These are phyloP conservation scores for Penicillium sp. DNA, from an alignment of 2,329 filamentous ascomycete genomes.

Conservation along the genomic window DNA sequence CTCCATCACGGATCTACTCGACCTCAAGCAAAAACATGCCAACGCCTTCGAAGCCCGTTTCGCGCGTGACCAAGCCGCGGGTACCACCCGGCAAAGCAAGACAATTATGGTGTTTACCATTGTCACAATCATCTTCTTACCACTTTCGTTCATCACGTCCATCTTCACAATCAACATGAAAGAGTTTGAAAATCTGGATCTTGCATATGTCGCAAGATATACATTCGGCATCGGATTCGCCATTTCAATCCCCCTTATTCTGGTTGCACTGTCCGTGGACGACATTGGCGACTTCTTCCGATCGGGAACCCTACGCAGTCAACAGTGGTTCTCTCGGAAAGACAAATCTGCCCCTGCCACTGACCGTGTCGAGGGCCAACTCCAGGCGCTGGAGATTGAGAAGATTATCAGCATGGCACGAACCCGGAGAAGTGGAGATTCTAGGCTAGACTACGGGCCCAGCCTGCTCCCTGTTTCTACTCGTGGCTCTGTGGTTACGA, in stretches of 20 bases:
- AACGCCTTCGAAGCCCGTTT: constrained; percentile 67
- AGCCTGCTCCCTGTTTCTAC: constrained; percentile 33
- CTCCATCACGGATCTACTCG: constrained; percentile 63
- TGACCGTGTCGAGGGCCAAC: constrained; percentile 5
- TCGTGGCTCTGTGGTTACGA: constrained; percentile 19
- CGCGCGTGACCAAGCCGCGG: constrained; percentile 59
- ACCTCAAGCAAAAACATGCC: constrained; percentile 70
- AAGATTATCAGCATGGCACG: constrained; percentile 29
- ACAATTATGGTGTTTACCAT: constrained; percentile 63
- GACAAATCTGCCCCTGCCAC: background rate
- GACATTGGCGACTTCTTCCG: constrained; percentile 39
- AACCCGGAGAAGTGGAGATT: constrained; percentile 28
- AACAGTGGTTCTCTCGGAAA: constrained; percentile 28
- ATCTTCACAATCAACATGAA: constrained; percentile 59
- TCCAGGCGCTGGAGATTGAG: constrained; percentile 29
- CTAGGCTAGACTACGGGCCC: constrained; percentile 23
- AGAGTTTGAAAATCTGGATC: constrained; percentile 50
- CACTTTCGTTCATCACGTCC: constrained; percentile 57
- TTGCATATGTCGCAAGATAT: constrained; percentile 57
- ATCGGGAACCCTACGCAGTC: constrained; percentile 21
- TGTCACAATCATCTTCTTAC: constrained; percentile 61
- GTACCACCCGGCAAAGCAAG: constrained; percentile 59
- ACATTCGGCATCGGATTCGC: constrained; percentile 59
- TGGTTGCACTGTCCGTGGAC: constrained; percentile 51
- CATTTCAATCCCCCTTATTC: constrained; percentile 54